Evolutionary conservation across 192 early-diverging fungal species (phyloP).

Genomic region (Borealophlyctis nickersoniae): DNA sequence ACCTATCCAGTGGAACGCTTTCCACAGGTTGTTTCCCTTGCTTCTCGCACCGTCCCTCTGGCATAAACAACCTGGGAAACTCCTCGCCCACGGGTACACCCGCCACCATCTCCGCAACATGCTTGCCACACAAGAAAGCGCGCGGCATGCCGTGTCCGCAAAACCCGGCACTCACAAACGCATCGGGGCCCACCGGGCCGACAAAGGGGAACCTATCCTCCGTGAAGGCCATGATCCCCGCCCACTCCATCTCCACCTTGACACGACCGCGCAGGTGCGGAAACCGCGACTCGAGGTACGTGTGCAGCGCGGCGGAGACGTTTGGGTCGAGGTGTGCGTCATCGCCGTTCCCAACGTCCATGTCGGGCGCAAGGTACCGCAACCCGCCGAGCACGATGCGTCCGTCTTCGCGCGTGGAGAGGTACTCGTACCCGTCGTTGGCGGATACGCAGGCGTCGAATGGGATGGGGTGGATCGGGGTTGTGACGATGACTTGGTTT

Average conservation of each 20-base stretch:
- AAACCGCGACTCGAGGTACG: conserved; percentile 24
- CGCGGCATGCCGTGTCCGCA: conserved; percentile 54
- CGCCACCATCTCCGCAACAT: conserved; percentile 28
- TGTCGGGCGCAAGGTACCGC: conserved; percentile 30
- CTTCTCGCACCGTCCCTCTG: no score
- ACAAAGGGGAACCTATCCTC: conserved; percentile 38
- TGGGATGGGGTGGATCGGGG: conserved; percentile 20
- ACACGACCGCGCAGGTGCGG: not conserved
- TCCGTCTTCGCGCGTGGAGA: conserved; percentile 39
- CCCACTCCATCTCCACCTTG: conserved; percentile 36
- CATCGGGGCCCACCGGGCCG: conserved; percentile 22
- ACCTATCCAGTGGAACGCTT: no score
- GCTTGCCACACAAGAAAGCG: conserved; percentile 27
- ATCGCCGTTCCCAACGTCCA: conserved; percentile 33
- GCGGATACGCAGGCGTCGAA: conserved; percentile 36
- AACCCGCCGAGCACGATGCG: conserved; percentile 45
- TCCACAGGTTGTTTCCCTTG: no score
- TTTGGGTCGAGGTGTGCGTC: conserved; percentile 29
- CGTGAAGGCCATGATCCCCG: conserved; percentile 52
- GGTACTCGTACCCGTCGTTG: conserved; percentile 49
- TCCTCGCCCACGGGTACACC: not conserved
- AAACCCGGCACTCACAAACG: conserved; percentile 40
- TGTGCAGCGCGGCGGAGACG: conserved; percentile 23
- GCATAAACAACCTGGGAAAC: conserved; percentile 19
- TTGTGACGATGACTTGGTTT: conserved; percentile 48